Conservation (phyloP, 345 rosid genomes). For the Pugionium dolabratum region DNA sequence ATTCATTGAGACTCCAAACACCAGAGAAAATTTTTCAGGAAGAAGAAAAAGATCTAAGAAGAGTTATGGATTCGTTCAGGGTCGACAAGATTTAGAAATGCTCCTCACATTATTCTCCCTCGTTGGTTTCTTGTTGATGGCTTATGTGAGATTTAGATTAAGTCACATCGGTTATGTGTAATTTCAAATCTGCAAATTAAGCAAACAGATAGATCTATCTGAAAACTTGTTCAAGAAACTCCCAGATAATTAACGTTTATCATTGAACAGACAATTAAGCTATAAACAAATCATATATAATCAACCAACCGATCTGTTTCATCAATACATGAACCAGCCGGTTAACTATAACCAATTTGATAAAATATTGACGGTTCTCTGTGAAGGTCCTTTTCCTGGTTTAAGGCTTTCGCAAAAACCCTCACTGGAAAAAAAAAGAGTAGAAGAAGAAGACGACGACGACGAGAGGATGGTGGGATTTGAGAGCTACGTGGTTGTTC, state of each 20-base stretch:
- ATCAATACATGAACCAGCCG: not conserved
- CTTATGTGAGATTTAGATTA: not conserved
- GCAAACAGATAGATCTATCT: no score
- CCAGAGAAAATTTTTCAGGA: conserved; percentile 83
- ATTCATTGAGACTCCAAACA: conserved; percentile 83
- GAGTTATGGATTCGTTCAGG: conserved; percentile 86
- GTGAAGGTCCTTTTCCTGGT: not conserved
- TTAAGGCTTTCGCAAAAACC: not conserved
- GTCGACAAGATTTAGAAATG: conserved; percentile 58
- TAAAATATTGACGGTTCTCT: conserved; percentile 8
- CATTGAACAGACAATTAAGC: not conserved
- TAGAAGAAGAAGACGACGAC: not conserved
- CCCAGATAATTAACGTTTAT: not conserved
- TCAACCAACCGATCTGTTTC: no score
- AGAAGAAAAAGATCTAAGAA: conserved; percentile 81
- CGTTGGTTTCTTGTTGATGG: not conserved
- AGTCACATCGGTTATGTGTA: not conserved
- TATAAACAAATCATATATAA: no score
- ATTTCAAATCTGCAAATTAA: not conserved
- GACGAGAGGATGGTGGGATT: conserved; percentile 41
- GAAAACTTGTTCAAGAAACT: not conserved
- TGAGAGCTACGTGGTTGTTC: conserved; percentile 87
- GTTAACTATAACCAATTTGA: conserved; percentile 5
- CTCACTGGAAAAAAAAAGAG: not conserved
- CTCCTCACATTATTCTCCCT: not conserved